Evolutionary conservation across 2,329 filamentous ascomycete species (phyloP).

Genomic region (Fusarium goolgardi): DNA sequence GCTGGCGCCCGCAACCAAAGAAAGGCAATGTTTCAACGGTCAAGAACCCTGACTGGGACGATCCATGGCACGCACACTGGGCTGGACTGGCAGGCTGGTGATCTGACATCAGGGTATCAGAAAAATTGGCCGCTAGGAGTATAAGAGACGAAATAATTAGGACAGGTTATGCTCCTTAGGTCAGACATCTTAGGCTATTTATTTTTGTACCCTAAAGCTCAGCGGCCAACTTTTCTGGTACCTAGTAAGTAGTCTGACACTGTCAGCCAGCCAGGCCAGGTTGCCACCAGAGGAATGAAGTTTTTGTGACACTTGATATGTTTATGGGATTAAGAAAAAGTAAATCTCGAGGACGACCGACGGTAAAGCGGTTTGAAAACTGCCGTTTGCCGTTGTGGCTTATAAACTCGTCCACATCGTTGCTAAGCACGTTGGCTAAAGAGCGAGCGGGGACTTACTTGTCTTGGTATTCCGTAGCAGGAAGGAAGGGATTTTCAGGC

Average conservation of each 20-base stretch:
- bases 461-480: conserved; percentile 15
- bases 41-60: conserved; percentile 8
- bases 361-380: conserved; percentile 24
- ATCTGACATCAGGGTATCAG: no score
- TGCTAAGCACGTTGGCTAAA: conserved; percentile 32
- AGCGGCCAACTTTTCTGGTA: no score
- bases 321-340: background rate
- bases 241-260: no score
- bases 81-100: background rate
- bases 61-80: background rate
- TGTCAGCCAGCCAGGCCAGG: background rate
- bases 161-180: no score
- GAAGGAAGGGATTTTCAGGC: background rate
- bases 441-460: conserved; percentile 15
- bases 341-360: background rate
- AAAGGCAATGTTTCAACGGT: conserved; percentile 14
- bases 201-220: no score
- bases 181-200: no score
- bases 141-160: no score
- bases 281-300: background rate
- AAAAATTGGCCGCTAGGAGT: no score
- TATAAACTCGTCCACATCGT: conserved; percentile 22
- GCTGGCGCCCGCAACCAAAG: conserved; percentile 27
- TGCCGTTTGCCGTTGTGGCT: conserved; percentile 34
- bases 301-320: background rate